Base-by-base conservation (phyloP, 179 eudicot species). In the Gypsophila paniculata region DNA sequence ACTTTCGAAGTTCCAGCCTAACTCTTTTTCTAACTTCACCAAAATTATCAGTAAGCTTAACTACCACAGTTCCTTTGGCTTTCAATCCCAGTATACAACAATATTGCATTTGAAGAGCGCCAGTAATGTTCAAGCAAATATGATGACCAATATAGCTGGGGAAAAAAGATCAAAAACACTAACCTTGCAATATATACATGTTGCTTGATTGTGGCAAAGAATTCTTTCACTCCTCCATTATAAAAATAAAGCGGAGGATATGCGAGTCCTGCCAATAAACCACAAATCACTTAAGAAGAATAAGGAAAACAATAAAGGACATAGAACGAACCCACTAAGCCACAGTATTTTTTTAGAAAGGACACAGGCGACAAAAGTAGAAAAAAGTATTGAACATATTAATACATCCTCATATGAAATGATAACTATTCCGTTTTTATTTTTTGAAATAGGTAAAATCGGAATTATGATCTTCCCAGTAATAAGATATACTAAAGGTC, bases 201-300 rank as follows among this genome's bases (percentile, higher is more conserved):
- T 73, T 82, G 95, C 86, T 88, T 92, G 70, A 92, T 81, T 62
- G 92, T 89, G 44, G 93, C 90, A 39, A 95, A 86, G 81, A 95
- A 88, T 80, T 95, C 97, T 72, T 77, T 82, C 32, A 95, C 96
- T 79, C 99, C 97, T 64, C 99, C 99, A 78, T 85, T 92, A 76
- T 92, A 90, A 76, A 95, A 95, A 74, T 90, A 92, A 57, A 92
- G 91, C 48, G 99, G 96, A 78, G 99, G 97, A 80, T 77, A 88
- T 80, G 97, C 96, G 62, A 94, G 90, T 49, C 99, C 97, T 94
- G 95, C 49, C 75, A 68, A 38, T 49, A 49, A 34, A 12, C 8
- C 60, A 44, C 15, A 25, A 32, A 46, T 39, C 7, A 29, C 38
- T 19, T 77, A 49, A 68, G 13, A 29, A 9, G 18, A 19, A 13